Conservation (phyloP, 495 filamentous ascomycete genomes). For the Terfezia claveryi region DNA sequence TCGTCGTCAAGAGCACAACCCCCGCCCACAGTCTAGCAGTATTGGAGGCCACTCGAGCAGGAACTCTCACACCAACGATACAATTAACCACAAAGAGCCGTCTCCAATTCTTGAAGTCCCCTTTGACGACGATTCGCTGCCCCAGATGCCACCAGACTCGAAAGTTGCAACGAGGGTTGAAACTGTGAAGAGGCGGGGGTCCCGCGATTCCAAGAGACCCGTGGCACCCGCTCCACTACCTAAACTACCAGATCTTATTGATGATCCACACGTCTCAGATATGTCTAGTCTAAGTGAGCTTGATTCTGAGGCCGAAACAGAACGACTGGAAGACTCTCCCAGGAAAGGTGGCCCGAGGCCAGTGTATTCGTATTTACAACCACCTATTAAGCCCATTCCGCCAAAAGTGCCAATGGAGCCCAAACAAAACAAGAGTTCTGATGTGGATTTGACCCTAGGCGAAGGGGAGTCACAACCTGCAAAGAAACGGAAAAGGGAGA, state of each 20-base stretch:
- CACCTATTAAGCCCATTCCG: constrained; percentile 15
- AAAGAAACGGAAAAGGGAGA: background rate
- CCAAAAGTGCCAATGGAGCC: constrained; percentile 24
- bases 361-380: constrained; percentile 10
- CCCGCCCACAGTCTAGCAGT: background rate
- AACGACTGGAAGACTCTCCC: constrained; percentile 81
- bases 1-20: background rate
- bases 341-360: constrained; percentile 17
- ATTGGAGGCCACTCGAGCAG: background rate
- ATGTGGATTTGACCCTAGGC: background rate
- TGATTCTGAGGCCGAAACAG: constrained; percentile 96
- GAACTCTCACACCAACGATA: background rate
- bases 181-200: background rate
- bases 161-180: background rate
- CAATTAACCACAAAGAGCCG: background rate
- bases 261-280: constrained; percentile 3
- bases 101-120: background rate
- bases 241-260: background rate
- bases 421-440: background rate
- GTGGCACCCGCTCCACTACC: background rate
- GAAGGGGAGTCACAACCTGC: background rate
- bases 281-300: constrained; percentile 45
- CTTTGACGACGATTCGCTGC: background rate
- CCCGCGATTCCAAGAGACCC: background rate
- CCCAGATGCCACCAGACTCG: background rate